Conservation (phyloP, 2,329 filamentous ascomycete genomes). For the Penicillium sp. region DNA sequence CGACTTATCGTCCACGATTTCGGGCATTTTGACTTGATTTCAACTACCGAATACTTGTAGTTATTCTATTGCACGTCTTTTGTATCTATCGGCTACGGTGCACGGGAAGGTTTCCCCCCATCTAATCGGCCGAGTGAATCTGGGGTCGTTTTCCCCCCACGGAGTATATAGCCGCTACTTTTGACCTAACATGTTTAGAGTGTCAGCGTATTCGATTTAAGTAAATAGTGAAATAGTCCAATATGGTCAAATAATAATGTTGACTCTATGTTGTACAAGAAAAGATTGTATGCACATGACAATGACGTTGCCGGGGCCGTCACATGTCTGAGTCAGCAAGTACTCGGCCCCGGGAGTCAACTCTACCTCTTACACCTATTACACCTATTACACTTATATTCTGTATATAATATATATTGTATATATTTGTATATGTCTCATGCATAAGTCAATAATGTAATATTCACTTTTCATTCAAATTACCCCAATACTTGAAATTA, state of each 20-base stretch:
- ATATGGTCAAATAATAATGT: not conserved
- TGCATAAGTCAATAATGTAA: too few relatives aligned
- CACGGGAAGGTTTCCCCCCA: slow-evolving; percentile 10
- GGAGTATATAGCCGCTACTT: slow-evolving; percentile 11
- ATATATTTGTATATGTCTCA: too few relatives aligned
- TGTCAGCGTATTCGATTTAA: not conserved
- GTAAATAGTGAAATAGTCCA: not conserved
- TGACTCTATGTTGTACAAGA: not conserved
- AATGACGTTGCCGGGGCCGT: slow-evolving; percentile 23
- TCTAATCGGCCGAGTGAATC: slow-evolving; percentile 21
- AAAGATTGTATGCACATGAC: slow-evolving; percentile 14
- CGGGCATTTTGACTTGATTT: slow-evolving; percentile 40
- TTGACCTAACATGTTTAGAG: not conserved
- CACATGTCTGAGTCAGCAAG: slow-evolving; percentile 26
- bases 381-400: too few relatives aligned
- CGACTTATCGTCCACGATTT: slow-evolving; percentile 73
- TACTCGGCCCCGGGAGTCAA: not conserved
- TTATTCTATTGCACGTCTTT: not conserved
- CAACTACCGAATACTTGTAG: not conserved
- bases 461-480: too few relatives aligned
- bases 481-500: too few relatives aligned
- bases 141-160: slow-evolving; percentile 12
- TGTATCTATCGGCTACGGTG: slow-evolving; percentile 14
- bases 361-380: too few relatives aligned
- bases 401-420: too few relatives aligned